A percentile compares a stretch with the other conserved stretches of the same genome.
phyloP scores from a whole-genome alignment of 1,139 yeast genomes.

The Blastobotrys serpentis region DNA sequence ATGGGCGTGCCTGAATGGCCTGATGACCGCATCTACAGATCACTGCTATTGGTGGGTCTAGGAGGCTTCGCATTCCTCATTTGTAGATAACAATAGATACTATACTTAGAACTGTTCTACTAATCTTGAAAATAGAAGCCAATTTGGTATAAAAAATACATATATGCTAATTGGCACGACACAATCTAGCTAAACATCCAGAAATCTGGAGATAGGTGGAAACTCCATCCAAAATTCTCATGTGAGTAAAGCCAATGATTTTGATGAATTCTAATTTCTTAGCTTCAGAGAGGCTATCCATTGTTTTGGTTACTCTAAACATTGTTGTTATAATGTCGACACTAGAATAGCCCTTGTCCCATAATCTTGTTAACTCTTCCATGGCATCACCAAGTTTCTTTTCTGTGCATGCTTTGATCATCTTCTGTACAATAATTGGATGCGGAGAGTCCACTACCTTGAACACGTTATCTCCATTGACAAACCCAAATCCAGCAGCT shows the following conservation, averaged over 20 bases:
- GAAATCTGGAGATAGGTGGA: constrained; percentile 81
- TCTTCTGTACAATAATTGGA: constrained; percentile 78
- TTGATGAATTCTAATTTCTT: constrained; percentile 72
- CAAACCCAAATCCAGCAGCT: constrained; percentile 88
- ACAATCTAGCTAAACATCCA: constrained; percentile 72
- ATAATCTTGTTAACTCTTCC: constrained; percentile 62
- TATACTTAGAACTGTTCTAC: too few relatives aligned
- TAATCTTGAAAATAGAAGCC: too few relatives aligned
- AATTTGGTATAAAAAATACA: too few relatives aligned
- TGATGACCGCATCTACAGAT: constrained; percentile 40
- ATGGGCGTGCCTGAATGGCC: constrained; percentile 64
- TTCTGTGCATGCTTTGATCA: constrained; percentile 56
- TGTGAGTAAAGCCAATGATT: constrained; percentile 85
- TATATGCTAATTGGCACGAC: constrained; percentile 23
- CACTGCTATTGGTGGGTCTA: constrained; percentile 47
- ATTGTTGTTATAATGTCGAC: constrained; percentile 90
- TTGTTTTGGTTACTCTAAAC: constrained; percentile 78
- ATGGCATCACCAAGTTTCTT: constrained; percentile 66
- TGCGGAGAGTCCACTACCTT: constrained; percentile 97
- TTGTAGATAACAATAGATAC: not conserved
- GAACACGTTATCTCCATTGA: constrained; percentile 87
- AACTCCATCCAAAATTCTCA: constrained; percentile 93
- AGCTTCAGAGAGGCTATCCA: constrained; percentile 60
- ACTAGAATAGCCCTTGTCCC: constrained; percentile 92
- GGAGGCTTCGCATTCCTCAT: constrained; percentile 36